Evolutionary conservation across 352 stramenopile species (phyloP).

Genomic region (Globisporangium viniferum): DNA sequence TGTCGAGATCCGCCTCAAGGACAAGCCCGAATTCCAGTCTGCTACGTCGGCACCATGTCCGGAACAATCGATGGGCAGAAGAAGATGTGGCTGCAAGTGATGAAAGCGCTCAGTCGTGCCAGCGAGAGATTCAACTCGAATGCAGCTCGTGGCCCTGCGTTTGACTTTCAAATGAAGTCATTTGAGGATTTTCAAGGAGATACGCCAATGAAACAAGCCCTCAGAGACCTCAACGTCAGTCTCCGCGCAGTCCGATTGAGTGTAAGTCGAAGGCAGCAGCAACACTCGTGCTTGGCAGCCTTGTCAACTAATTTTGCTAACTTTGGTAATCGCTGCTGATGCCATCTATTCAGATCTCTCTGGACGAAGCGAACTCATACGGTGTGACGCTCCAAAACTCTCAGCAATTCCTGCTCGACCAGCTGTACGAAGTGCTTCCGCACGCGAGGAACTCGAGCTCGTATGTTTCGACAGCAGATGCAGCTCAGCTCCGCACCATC

Average conservation of each 20-base stretch:
- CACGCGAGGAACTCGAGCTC: slow-evolving; percentile 5
- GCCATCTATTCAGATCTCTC: not conserved
- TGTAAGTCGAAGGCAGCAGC: slow-evolving; percentile 4
- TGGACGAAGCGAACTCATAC: slow-evolving; percentile 3
- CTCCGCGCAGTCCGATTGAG: slow-evolving; percentile 18
- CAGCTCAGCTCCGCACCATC: slow-evolving; percentile 16
- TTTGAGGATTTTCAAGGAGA: slow-evolving; percentile 28
- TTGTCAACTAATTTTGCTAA: not conserved
- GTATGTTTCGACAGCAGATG: not conserved
- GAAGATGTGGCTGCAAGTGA: slow-evolving; percentile 61
- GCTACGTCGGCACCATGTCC: slow-evolving; percentile 30
- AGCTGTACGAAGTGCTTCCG: slow-evolving; percentile 16
- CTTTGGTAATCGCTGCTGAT: not conserved
- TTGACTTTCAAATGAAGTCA: slow-evolving; percentile 29
- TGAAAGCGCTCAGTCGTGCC: slow-evolving; percentile 23
- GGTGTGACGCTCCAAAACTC: slow-evolving; percentile 3
- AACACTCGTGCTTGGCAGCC: not conserved
- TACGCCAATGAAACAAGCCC: slow-evolving; percentile 17
- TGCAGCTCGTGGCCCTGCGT: not conserved
- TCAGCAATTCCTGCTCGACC: slow-evolving; percentile 8
- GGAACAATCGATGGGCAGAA: slow-evolving; percentile 49
- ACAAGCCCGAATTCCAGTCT: slow-evolving; percentile 23
- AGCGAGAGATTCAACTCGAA: not conserved
- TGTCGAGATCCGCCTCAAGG: not conserved
- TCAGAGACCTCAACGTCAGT: slow-evolving; percentile 31